Base-by-base conservation (phyloP, 164 flowering plant genomes). In the Buxus sempervirens region DNA sequence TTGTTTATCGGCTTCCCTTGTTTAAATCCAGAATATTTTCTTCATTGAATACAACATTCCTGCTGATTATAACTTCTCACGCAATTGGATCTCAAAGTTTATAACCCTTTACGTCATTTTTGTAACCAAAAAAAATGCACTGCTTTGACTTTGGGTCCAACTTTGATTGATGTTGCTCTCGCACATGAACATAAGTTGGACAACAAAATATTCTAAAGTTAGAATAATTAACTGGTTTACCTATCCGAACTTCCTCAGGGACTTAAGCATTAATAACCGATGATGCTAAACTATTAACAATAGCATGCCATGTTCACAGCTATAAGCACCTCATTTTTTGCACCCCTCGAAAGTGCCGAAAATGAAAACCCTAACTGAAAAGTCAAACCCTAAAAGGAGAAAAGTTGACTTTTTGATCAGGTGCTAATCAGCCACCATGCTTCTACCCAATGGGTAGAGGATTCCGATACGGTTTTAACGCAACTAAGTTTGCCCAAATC, bases 291-390 rank as follows among this genome's bases (percentile, higher is more conserved):
- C 24, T 48, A 5, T 26, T 68, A 9, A 60, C 24, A 2, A 68
- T 68, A 60, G 26, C 64, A 68, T 0, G 64, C 63, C 9, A 41
- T 68, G 2, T 9, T 41, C 14, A 60, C 42, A 8, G 58, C 70
- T 19, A n/a, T n/a, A n/a, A n/a, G n/a, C n/a, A n/a, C n/a, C n/a
- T n/a, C n/a, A n/a, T n/a, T n/a, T n/a, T n/a, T n/a, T n/a, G n/a
- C n/a, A n/a, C n/a, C n/a, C n/a, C n/a, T n/a, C n/a, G n/a, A n/a
- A n/a, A n/a, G n/a, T n/a, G n/a, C n/a, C n/a, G n/a, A n/a, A n/a
- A n/a, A n/a, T n/a, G n/a, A n/a, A n/a, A n/a, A n/a, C n/a, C n/a
- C n/a, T n/a, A n/a, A n/a, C n/a, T n/a, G n/a, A n/a, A n/a, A n/a
- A n/a, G n/a, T n/a, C n/a, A n/a, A n/a, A n/a, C n/a, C n/a, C n/a